Base-by-base conservation (phyloP, 2,329 filamentous ascomycete species). In the Fusarium solani-melongenae region DNA sequence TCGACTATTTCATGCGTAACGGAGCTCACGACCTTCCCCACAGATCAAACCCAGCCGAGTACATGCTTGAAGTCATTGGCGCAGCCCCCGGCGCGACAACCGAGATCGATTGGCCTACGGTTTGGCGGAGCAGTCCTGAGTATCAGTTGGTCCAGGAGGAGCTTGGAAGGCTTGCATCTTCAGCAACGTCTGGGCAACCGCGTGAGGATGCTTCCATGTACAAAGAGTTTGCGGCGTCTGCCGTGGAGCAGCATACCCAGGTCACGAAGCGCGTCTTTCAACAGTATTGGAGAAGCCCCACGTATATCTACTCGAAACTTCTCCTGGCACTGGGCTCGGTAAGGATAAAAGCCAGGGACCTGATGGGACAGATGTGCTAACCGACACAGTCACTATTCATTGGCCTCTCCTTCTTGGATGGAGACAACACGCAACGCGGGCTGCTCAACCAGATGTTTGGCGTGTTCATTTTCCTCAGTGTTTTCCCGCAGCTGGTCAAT, bases 291-390 rank as follows among this genome's bases (percentile, higher is more conserved):
- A 22, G 39, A 22, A 41, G 39, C 39, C 39, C 39, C 20, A 22
- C 12, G 12, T 44, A 22, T 12, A 44, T 44, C 6, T 44, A 44
- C 20, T 44, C 39, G 11, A 41, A 41, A 41, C 10, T 41, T 3
- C 39, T 41, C 8, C 39, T 76, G 0, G 73, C 39, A 41, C n/a
- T 41, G 6, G 39, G 39, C 39, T 41, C 39, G n/a, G 39, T 44
- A 44, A 44, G 39, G 39, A 44, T 24, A 44, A 20, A 44, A 44
- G 20, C 39, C 4, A 24, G 4, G 20, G 39, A 24, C 4, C 39
- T 44, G 20, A 22, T 44, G 39, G 20, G 39, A 44, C 6, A 4
- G 39, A 44, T 44, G 6, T 24, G 39, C 39, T 44, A 41, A 41
- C 39, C 11, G n/a, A 41, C 11, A 7, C n/a, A 41, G 39, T 41